Percentiles rank a stretch among this genome's conserved stretches.
phyloP scores from a whole-genome alignment of 1,139 yeast genomes.

The Geotrichum restrictum region DNA sequence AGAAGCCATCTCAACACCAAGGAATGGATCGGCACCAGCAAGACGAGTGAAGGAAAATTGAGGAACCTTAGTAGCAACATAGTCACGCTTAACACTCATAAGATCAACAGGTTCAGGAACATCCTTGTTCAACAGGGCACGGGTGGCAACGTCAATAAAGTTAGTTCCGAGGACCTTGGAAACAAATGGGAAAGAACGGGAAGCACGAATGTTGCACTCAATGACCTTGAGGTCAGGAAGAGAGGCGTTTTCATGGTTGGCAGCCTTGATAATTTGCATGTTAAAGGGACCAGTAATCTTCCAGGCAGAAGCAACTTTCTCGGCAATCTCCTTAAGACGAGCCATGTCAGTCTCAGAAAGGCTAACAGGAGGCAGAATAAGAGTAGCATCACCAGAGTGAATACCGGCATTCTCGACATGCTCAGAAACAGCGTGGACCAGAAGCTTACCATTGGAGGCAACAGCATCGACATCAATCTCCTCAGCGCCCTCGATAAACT shows the following conservation, averaged over 20 bases:
- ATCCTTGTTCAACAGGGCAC: constrained; percentile 71
- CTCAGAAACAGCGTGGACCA: constrained; percentile 97
- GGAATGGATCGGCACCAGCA: constrained; percentile 98
- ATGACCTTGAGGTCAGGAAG: constrained; percentile 80
- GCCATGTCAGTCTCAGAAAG: constrained; percentile 83
- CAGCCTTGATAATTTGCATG: constrained; percentile 89
- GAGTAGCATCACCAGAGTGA: constrained; percentile 98
- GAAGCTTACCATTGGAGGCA: constrained; percentile 88
- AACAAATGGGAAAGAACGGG: constrained; percentile 97
- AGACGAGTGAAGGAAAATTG: constrained; percentile 96
- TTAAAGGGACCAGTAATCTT: constrained; percentile 98
- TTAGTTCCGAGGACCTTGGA: constrained; percentile 92
- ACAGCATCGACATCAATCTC: constrained; percentile 99
- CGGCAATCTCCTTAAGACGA: constrained; percentile 90
- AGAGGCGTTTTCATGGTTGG: constrained; percentile 68
- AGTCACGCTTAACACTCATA: constrained; percentile 72
- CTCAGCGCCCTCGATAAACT: constrained; percentile 94
- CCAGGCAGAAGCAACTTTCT: constrained; percentile 86
- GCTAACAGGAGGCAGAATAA: constrained; percentile 89
- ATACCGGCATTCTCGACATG: constrained; percentile 99
- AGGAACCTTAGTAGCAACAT: constrained; percentile 96
- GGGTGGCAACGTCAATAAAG: constrained; percentile 90
- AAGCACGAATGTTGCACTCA: constrained; percentile 97
- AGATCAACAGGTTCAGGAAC: constrained; percentile 86
- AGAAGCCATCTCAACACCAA: constrained; percentile 98